Evolutionary conservation across 139 green algal species (phyloP).

Genomic region (Pseudopediastrum boryanum): DNA sequence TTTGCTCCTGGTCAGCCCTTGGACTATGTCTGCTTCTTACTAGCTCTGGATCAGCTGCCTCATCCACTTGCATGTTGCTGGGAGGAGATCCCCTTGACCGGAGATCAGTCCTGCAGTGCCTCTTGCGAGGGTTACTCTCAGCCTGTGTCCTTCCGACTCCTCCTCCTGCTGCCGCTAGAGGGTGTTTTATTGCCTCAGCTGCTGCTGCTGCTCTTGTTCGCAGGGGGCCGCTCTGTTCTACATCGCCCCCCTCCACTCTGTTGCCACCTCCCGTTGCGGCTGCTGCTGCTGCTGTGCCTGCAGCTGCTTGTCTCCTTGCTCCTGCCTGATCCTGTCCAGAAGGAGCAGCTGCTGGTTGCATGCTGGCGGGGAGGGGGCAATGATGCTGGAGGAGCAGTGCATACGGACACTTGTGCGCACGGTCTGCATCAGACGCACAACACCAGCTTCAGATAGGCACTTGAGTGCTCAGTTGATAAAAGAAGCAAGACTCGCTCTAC

Average conservation of each 20-base stretch:
- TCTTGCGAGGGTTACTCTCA: too few relatives aligned
- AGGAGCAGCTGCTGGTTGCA: neutral
- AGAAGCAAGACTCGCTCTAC: neutral
- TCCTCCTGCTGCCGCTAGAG: constrained; percentile 17
- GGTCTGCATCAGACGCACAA: constrained; percentile 30
- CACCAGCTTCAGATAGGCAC: neutral
- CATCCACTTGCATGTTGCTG: too few relatives aligned
- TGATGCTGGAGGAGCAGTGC: constrained; percentile 67
- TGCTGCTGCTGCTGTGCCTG: neutral
- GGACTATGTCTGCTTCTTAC: too few relatives aligned
- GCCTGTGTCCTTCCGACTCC: too few relatives aligned
- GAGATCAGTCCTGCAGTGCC: too few relatives aligned
- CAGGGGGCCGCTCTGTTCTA: neutral
- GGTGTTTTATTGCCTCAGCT: neutral
- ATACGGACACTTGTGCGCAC: constrained; percentile 60
- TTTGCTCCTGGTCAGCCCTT: too few relatives aligned
- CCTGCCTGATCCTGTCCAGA: neutral
- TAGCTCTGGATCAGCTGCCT: too few relatives aligned
- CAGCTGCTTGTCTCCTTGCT: neutral
- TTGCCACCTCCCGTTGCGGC: neutral
- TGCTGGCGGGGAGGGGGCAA: constrained; percentile 72
- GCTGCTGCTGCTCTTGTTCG: constrained; percentile 9
- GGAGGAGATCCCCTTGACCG: too few relatives aligned
- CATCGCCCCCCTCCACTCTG: too few relatives aligned
- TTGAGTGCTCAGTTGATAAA: neutral